phyloP scores from a whole-genome alignment of 75 land plant genomes.

The Picea glauca region DNA sequence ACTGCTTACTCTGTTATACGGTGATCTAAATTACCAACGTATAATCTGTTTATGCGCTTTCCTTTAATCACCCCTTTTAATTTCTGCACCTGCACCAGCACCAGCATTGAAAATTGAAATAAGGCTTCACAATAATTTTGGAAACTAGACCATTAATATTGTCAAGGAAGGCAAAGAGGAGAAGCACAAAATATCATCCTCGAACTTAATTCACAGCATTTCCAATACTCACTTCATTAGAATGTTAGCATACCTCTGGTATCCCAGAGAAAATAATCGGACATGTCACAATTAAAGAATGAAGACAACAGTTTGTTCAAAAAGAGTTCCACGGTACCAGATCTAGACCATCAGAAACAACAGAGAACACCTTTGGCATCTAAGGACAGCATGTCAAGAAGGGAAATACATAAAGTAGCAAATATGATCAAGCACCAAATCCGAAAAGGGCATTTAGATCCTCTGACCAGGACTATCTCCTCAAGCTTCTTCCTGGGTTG shows the following conservation, averaged over 20 bases:
- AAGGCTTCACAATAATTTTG: background rate
- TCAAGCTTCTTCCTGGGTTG: background rate
- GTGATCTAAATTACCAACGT: conserved; percentile 64
- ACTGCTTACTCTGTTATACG: conserved; percentile 66
- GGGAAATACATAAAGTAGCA: background rate
- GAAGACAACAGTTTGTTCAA: background rate
- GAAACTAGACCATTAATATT: background rate
- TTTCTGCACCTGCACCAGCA: conserved; percentile 20
- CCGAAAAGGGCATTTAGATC: background rate
- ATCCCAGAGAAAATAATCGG: background rate
- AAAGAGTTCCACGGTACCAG: background rate
- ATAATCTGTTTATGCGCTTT: conserved; percentile 45
- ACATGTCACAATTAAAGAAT: background rate
- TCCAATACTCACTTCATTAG: background rate
- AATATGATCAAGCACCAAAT: no score
- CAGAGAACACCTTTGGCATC: background rate
- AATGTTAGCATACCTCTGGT: background rate
- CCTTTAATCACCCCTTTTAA: conserved; percentile 25
- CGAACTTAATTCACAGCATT: no score
- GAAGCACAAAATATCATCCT: background rate
- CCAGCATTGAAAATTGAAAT: background rate
- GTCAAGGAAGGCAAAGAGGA: background rate
- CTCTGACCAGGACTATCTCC: background rate
- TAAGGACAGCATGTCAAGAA: background rate
- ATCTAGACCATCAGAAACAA: background rate